Base-by-base conservation (phyloP, 148 eudicot species). In the Rheum nobile region DNA sequence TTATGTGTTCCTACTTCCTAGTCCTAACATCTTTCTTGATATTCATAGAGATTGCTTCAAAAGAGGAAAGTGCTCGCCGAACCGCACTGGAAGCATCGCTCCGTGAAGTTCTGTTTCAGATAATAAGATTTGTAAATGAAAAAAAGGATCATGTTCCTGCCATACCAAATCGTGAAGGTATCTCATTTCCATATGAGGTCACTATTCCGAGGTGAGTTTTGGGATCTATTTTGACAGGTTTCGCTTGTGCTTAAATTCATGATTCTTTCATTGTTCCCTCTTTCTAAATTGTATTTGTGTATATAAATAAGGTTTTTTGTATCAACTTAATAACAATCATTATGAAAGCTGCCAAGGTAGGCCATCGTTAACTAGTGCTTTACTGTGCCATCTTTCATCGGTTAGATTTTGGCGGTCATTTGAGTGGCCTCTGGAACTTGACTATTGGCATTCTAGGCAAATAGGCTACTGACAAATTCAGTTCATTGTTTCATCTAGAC, bases 111-210 rank as follows among this genome's bases (percentile, higher is more conserved):
- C 81, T 95, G 68, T 95, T 95, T 81, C 98, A 95, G 83, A 95
- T 95, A 52, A 90, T 95, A 73, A 91, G 82, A 78, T 91, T 90
- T 79, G 97, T 91, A 37, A 95, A 95, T 83, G 96, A 91, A 79
- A 91, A 91, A 75, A 91, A 90, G 85, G 98, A 95, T 81, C 98
- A 95, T 71, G 85, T 95, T 74, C 98, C 98, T 67, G 79, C 93
- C 55, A 85, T 95, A 67, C 96, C 96, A 4, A 87, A 85, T 54
- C 87, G 85, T 68, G 96, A 91, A 81, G 93, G 93, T 22, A 81
- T 91, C 79, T 88, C 96, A 21, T 95, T 91, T 81, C 97, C 94
- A 32, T 95, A 90, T 86, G 98, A 95, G 83, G 90, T 95, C 78
- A 87, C 90, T 37, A 86, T 90, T 78, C 92, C 98, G 21, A 92